Evolutionary conservation across 1,284 basidiomycete genomes (phyloP).

Genomic region (Polyporus tsugae): DNA sequence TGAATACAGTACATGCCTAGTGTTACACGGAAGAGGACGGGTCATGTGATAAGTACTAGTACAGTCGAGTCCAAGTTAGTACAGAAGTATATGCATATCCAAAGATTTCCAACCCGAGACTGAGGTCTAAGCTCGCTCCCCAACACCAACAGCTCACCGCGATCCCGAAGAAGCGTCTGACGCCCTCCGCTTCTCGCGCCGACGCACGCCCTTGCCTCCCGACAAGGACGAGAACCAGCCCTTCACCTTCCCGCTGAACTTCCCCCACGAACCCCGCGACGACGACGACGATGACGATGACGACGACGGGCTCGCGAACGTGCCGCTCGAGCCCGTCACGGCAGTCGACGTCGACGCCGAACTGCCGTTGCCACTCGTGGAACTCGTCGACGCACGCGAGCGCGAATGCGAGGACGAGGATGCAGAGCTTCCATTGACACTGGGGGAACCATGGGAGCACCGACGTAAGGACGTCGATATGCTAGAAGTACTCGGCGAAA

Average conservation of each 20-base stretch:
- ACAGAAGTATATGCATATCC: too few species aligned
- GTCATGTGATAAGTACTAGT: too few species aligned
- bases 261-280: constrained; percentile 1
- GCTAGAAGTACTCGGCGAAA: not conserved
- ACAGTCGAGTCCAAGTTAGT: too few species aligned
- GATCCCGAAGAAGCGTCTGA: not conserved
- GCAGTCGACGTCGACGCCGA: not conserved
- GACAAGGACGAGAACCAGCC: not conserved
- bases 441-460: not conserved
- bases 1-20: too few species aligned
- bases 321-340: not conserved
- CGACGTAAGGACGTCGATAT: not conserved
- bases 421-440: not conserved
- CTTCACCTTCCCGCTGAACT: not conserved
- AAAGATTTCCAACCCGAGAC: too few species aligned
- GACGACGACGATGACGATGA: too few species aligned
- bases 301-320: not conserved
- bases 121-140: too few species aligned
- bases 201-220: not conserved
- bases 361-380: not conserved
- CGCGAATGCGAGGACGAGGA: not conserved
- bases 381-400: not conserved
- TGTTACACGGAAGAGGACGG: too few species aligned
- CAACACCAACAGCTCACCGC: not conserved
- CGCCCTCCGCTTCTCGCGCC: constrained; percentile 1